phyloP scores from a whole-genome alignment of 352 stramenopile genomes.

The Globisporangium okanoganense region DNA sequence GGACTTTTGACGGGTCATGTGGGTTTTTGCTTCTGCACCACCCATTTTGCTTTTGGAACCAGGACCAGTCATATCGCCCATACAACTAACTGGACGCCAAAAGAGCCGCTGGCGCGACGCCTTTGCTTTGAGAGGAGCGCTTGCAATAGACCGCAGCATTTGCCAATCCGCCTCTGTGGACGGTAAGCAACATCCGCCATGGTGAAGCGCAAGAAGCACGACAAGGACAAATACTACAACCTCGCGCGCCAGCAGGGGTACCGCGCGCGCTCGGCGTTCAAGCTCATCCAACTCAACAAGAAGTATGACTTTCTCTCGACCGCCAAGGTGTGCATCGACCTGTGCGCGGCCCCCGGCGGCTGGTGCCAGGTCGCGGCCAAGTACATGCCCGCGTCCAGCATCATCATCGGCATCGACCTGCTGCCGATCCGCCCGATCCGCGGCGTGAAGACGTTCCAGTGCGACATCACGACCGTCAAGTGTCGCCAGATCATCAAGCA shows the following conservation, averaged over 20 bases:
- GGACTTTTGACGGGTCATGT: no score
- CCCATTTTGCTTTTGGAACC: no score
- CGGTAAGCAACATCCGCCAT: conserved; percentile 27
- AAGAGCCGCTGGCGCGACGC: no score
- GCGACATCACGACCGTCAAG: conserved; percentile 91
- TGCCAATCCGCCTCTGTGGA: conserved; percentile 13
- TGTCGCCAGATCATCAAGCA: conserved; percentile 91
- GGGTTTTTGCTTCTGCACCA: no score
- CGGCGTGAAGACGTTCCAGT: conserved; percentile 97
- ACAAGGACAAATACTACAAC: conserved; percentile 99
- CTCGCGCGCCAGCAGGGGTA: conserved; percentile 98
- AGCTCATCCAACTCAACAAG: conserved; percentile 99
- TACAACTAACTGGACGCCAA: no score
- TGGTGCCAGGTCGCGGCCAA: conserved; percentile 95
- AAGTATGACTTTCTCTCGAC: conserved; percentile 98
- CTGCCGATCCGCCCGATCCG: conserved; percentile 97
- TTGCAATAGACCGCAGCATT: conserved; percentile 3
- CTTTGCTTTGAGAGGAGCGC: no score
- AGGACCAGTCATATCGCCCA: no score
- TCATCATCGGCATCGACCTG: conserved; percentile 98
- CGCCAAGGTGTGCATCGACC: conserved; percentile 97
- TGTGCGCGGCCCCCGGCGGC: conserved; percentile 98
- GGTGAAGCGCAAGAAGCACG: conserved; percentile 97
- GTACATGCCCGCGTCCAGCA: conserved; percentile 93
- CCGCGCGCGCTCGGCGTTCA: conserved; percentile 98